These are phyloP conservation scores for Salix koriyanagi DNA, from an alignment of 345 rosid species.

Conservation along the genomic window DNA sequence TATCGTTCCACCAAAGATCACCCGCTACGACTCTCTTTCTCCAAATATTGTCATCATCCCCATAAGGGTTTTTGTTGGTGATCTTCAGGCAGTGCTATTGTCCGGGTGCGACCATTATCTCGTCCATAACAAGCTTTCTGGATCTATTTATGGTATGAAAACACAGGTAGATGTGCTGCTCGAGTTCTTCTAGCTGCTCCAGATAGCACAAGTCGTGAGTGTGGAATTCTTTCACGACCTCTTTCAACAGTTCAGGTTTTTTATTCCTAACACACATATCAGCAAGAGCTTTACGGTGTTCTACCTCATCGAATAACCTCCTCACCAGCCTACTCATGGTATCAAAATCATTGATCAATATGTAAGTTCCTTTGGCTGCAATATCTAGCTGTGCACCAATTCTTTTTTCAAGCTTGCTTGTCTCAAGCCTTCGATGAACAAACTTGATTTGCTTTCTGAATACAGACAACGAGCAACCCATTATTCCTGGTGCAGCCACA, in stretches of 20 bases:
- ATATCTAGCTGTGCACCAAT: conserved; percentile 54
- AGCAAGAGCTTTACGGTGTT: conserved; percentile 55
- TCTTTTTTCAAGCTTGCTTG: conserved; percentile 32
- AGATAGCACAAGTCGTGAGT: conserved; percentile 42
- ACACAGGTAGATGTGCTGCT: conserved; percentile 60
- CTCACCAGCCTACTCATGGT: conserved; percentile 55
- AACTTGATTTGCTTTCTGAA: conserved; percentile 34
- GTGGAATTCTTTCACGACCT: conserved; percentile 53
- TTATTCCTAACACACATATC: conserved; percentile 46
- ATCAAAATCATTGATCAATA: conserved; percentile 71
- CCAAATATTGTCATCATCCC: background rate
- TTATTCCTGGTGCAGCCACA: conserved; percentile 53
- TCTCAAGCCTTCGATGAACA: conserved; percentile 13
- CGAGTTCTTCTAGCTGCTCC: conserved; percentile 77
- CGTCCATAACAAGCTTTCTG: conserved; percentile 55
- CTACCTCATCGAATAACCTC: conserved; percentile 62
- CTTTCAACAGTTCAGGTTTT: conserved; percentile 50
- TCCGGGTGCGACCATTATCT: conserved; percentile 29
- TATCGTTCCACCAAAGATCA: background rate
- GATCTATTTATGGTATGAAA: conserved; percentile 72
- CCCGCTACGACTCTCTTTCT: too few relatives aligned
- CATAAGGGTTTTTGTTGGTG: background rate
- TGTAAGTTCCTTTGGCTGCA: conserved; percentile 71
- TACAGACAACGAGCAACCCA: conserved; percentile 33
- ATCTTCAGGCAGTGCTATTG: background rate